phyloP scores from a whole-genome alignment of 73 alveolate species.

The Tetrahymena borealis region DNA sequence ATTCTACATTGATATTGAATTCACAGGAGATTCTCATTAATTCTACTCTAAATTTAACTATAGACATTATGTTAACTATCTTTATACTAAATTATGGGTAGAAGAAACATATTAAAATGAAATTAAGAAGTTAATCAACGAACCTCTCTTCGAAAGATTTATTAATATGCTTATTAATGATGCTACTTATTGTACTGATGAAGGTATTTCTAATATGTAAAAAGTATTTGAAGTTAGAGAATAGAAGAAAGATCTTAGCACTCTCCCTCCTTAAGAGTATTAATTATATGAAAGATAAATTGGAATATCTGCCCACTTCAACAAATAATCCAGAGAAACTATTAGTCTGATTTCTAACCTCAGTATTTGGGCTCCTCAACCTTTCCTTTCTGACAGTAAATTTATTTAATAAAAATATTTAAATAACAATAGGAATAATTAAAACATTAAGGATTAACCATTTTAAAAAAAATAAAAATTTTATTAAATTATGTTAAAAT shows the following conservation, averaged over 20 bases:
- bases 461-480: too few species aligned
- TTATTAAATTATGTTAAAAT: too few species aligned
- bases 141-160: conserved; percentile 51
- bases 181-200: conserved; percentile 63
- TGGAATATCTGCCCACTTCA: conserved; percentile 48
- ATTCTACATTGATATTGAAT: conserved; percentile 64
- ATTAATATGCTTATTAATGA: conserved; percentile 61
- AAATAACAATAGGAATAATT: too few species aligned
- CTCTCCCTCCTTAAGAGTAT: conserved; percentile 42
- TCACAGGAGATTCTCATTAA: conserved; percentile 48
- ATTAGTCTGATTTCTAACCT: conserved; percentile 41
- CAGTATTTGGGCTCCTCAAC: conserved; percentile 46
- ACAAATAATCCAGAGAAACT: conserved; percentile 54
- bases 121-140: conserved; percentile 24
- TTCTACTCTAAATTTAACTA: conserved; percentile 64
- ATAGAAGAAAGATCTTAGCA: not conserved
- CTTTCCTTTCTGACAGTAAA: conserved; percentile 34
- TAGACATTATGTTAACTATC: conserved; percentile 50
- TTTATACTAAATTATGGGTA: conserved; percentile 60
- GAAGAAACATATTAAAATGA: conserved; percentile 25
- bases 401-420: not conserved
- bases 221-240: conserved; percentile 40
- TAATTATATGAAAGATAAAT: conserved; percentile 21
- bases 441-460: too few species aligned
- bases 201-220: conserved; percentile 53